These are phyloP conservation scores for Erysimum cheiranthoides DNA, from an alignment of 345 rosid genomes.

Conservation along the genomic window DNA sequence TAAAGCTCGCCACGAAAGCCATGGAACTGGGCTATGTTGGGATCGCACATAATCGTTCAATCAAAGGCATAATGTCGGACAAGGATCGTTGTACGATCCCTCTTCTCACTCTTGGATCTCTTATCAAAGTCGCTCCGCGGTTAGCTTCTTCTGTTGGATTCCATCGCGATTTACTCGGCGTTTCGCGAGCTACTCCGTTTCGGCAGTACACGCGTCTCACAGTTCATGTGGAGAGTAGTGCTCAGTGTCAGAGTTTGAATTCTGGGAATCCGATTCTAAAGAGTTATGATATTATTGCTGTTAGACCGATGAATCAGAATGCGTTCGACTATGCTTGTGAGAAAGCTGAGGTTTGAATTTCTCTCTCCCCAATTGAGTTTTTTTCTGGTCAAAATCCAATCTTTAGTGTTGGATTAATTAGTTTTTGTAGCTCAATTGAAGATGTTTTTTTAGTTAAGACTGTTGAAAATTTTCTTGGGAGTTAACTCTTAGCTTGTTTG, in stretches of 20 bases:
- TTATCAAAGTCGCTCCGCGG: conserved; percentile 62
- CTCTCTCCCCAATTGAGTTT: not conserved
- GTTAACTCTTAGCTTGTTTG: not conserved
- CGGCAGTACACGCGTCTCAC: conserved; percentile 93
- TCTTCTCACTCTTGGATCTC: conserved; percentile 67
- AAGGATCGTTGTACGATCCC: conserved; percentile 44
- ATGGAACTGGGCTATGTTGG: conserved; percentile 76
- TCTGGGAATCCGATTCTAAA: conserved; percentile 72
- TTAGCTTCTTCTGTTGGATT: conserved; percentile 66
- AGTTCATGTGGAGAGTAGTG: conserved; percentile 56
- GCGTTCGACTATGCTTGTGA: conserved; percentile 74
- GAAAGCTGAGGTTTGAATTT: conserved; percentile 63
- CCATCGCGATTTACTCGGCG: conserved; percentile 78
- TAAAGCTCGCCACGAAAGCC: conserved; percentile 60
- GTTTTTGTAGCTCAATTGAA: not conserved
- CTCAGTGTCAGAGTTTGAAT: conserved; percentile 70
- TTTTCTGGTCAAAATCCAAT: not conserved
- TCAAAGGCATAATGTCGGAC: conserved; percentile 40
- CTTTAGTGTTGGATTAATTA: not conserved
- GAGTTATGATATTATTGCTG: conserved; percentile 81
- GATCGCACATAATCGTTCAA: conserved; percentile 42
- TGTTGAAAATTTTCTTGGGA: not conserved
- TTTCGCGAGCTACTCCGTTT: conserved; percentile 69
- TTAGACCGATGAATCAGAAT: conserved; percentile 71
- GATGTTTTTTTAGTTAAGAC: not conserved